Conservation (phyloP, 371 early-diverging fungal genomes). For the Apophysomyces variabilis region DNA sequence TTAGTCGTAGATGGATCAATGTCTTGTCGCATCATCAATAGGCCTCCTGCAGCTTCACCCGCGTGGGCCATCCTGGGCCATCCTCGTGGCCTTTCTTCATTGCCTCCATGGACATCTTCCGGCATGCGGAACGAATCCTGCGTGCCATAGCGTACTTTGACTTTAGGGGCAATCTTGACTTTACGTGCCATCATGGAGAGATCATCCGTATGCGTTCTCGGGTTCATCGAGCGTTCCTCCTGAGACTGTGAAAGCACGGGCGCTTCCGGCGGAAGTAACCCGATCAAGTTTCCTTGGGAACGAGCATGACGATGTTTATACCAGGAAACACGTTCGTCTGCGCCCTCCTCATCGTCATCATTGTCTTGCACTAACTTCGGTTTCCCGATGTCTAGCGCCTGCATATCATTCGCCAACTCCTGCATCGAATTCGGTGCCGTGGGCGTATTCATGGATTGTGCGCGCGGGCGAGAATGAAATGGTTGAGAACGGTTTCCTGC, state of each 20-base stretch:
- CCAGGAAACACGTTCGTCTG: neutral
- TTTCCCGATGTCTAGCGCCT: conserved; percentile 12
- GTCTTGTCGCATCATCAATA: conserved; percentile 49
- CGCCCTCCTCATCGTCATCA: neutral
- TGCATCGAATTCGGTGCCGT: conserved; percentile 22
- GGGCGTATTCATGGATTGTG: conserved; percentile 21
- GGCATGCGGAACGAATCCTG: conserved; percentile 40
- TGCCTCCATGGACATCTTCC: conserved; percentile 28
- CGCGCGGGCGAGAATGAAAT: conserved; percentile 16
- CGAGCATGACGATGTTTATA: conserved; percentile 38
- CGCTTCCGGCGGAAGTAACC: conserved; percentile 29
- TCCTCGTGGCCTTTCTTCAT: conserved; percentile 12
- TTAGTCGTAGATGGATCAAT: conserved; percentile 2
- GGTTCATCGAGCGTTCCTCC: too few relatives aligned
- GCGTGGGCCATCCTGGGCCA: conserved; percentile 26
- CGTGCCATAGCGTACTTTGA: conserved; percentile 43
- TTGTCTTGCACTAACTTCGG: too few relatives aligned
- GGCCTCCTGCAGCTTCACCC: conserved; percentile 52
- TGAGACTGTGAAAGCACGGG: neutral
- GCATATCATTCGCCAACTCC: conserved; percentile 21
- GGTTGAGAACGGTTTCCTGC: neutral
- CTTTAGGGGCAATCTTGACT: conserved; percentile 43
- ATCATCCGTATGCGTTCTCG: neutral
- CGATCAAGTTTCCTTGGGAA: conserved; percentile 41
- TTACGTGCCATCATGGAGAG: conserved; percentile 17